Percentiles rank a stretch among this genome's conserved stretches.
phyloP scores from a whole-genome alignment of 2,329 filamentous ascomycete genomes.

The Ustilaginoidea virens region DNA sequence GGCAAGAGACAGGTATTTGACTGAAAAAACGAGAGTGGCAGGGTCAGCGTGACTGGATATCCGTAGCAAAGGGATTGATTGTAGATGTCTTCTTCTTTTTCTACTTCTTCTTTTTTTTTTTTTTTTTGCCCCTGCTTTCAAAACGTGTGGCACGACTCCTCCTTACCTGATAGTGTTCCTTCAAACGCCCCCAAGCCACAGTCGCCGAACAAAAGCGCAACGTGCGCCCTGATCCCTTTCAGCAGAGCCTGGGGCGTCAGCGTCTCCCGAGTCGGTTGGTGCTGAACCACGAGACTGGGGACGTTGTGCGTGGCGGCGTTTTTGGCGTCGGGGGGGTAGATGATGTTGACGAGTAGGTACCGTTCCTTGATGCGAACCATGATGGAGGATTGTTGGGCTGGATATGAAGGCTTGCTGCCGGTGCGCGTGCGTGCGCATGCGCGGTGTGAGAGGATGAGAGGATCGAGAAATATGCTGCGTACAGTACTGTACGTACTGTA shows the following conservation, averaged over 20 bases:
- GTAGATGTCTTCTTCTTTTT: too few relatives aligned
- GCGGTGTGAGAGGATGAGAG: not conserved
- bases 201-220: slow-evolving; percentile 69
- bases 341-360: slow-evolving; percentile 86
- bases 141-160: too few relatives aligned
- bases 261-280: slow-evolving; percentile 60
- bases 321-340: slow-evolving; percentile 53
- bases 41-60: slow-evolving; percentile 1
- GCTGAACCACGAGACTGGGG: slow-evolving; percentile 54
- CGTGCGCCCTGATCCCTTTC: slow-evolving; percentile 53
- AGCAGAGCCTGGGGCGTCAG: slow-evolving; percentile 52
- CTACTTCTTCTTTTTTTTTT: too few relatives aligned
- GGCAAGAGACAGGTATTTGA: slow-evolving; percentile 85
- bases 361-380: slow-evolving; percentile 97
- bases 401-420: too few relatives aligned
- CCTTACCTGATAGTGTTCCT: slow-evolving; percentile 49
- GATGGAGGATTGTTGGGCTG: too few relatives aligned
- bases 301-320: slow-evolving; percentile 21
- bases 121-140: too few relatives aligned
- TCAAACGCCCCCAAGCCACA: slow-evolving; percentile 67
- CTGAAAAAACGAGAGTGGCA: slow-evolving; percentile 23
- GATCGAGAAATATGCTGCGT: too few relatives aligned
- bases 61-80: not conserved
- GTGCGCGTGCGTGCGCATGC: too few relatives aligned
- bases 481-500: too few relatives aligned